Base-by-base conservation (phyloP, 306 rosid genomes). In the Vicia faba region DNA sequence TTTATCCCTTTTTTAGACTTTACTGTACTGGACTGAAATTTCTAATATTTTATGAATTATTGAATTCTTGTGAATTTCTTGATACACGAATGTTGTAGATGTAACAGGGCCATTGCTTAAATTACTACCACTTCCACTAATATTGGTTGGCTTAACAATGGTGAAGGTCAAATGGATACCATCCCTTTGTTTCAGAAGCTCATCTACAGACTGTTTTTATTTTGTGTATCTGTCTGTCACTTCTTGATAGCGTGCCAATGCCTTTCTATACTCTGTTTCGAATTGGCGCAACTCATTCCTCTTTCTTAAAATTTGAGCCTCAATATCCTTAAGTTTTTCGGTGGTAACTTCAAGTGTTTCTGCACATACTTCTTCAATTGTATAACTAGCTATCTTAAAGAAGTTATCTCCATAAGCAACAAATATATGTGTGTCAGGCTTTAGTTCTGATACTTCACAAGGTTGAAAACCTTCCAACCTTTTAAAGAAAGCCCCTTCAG, bases 381-480 rank as follows among this genome's bases (percentile, higher is more conserved):
- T 88, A 68, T 95, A 95, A 71, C 84, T 41, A 74, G 99, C 99
- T 82, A 97, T 91, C 95, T 95, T 95, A 51, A 95, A 95, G 76
- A 95, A 95, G 80, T 95, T 95, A 75, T 95, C 99, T 46, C 99
- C 99, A 69, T 95, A 95, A 72, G 91, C 97, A 56, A 97, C 97
- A 66, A 95, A 95, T 79, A 95, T 85, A 84, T 95, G 99, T 77
- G 96, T 88, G 80, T 96, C 99, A 69, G 99, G 85, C 84, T 88
- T 91, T 65, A 95, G 84, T 78, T 88, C 97, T 2, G 95, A 86
- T 72, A 95, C 95, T 84, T 95, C 99, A 85, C 97, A 95, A 78
- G 99, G 99, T 82, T 86, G 96, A 74, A 95, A 96, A 85, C 99
- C 97, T 85, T 95, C 97, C 95, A 95, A 85, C 77, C 91, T 90